Conservation (phyloP, 2,329 filamentous ascomycete species). For the Plenodomus biglobosus region DNA sequence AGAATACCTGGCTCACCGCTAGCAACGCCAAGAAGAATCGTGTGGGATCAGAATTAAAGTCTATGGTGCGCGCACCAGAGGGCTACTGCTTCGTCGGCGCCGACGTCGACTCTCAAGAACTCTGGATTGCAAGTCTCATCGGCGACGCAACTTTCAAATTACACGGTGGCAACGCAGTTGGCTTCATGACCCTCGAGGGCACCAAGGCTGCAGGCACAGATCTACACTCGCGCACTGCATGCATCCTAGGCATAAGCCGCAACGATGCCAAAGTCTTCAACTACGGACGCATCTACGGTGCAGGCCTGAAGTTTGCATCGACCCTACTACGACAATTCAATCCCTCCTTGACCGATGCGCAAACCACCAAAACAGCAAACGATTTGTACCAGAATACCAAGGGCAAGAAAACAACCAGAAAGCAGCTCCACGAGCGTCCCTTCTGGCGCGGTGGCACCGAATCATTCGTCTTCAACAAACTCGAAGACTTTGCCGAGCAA, state of each 20-base stretch:
- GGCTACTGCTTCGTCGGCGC: constrained; percentile 95
- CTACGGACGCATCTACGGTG: constrained; percentile 98
- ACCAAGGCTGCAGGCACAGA: constrained; percentile 93
- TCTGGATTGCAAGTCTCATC: constrained; percentile 96
- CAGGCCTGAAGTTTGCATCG: constrained; percentile 88
- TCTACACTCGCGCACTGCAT: constrained; percentile 88
- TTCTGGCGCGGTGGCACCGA: constrained; percentile 98
- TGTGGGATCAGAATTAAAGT: constrained; percentile 94
- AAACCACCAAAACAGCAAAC: constrained; percentile 74
- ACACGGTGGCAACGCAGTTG: constrained; percentile 94
- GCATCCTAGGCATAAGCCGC: constrained; percentile 87
- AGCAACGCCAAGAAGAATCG: constrained; percentile 96
- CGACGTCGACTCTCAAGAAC: constrained; percentile 94
- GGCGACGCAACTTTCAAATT: constrained; percentile 93
- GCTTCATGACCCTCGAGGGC: constrained; percentile 98
- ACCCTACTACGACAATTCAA: constrained; percentile 94
- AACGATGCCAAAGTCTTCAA: constrained; percentile 99
- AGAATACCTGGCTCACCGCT: constrained; percentile 97
- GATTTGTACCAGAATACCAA: constrained; percentile 89
- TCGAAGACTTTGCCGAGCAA: constrained; percentile 97
- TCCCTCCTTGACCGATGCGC: constrained; percentile 73
- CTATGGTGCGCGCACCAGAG: constrained; percentile 89
- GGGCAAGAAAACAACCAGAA: constrained; percentile 79
- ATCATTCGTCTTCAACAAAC: constrained; percentile 96
- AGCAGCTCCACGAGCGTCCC: constrained; percentile 67